Percentiles rank a stretch among this genome's conserved stretches.
Evolutionary conservation across 2,329 filamentous ascomycete species (phyloP).

Genomic region (Lachnellula arida): DNA sequence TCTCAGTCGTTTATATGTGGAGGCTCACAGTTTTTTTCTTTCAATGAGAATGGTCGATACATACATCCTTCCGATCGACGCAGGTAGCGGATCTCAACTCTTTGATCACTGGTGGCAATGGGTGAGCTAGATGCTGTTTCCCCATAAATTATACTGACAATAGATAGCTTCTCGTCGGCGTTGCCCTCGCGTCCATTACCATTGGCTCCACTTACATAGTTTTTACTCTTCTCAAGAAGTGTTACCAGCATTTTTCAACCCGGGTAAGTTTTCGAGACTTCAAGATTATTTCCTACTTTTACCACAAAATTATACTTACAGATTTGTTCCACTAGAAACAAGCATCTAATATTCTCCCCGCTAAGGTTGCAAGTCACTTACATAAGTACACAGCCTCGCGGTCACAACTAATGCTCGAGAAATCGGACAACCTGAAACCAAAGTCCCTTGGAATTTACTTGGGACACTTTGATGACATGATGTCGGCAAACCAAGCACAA

Average conservation of each 20-base stretch:
- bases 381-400: constrained; percentile 8
- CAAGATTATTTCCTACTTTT: not conserved
- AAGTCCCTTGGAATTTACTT: constrained; percentile 29
- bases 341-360: not conserved
- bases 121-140: constrained; percentile 22
- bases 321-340: not conserved
- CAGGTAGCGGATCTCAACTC: constrained; percentile 35
- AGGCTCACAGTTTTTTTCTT: not conserved
- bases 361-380: constrained; percentile 2
- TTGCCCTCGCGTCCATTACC: constrained; percentile 31
- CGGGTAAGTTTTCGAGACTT: not conserved
- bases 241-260: constrained; percentile 21
- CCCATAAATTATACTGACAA: constrained; percentile 20
- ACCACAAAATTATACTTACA: not conserved
- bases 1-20: not conserved
- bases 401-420: constrained; percentile 4
- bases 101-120: constrained; percentile 39
- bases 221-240: constrained; percentile 25
- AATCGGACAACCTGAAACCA: constrained; percentile 6
- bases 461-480: constrained; percentile 21
- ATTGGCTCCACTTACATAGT: constrained; percentile 24
- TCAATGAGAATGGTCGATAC: constrained; percentile 3
- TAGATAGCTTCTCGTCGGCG: constrained; percentile 32
- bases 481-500: constrained; percentile 5
- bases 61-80: constrained; percentile 16